Conservation (phyloP, 805 yeast species). For the Martiniozyma abietophila region DNA sequence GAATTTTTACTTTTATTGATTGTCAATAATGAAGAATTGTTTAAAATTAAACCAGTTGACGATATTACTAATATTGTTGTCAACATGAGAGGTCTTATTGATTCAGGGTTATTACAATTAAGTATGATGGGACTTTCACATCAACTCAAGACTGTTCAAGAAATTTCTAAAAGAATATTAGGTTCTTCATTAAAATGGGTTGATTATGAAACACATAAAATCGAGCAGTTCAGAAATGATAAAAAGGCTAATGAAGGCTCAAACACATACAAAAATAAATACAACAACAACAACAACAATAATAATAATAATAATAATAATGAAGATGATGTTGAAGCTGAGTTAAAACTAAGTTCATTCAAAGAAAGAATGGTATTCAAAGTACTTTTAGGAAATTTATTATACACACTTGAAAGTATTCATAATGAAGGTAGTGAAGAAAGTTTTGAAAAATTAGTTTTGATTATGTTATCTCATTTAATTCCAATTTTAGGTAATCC, state of each 20-base stretch:
- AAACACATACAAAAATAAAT: too few relatives aligned
- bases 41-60: constrained; percentile 23
- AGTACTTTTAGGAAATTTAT: constrained; percentile 40
- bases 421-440: constrained; percentile 9
- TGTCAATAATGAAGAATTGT: constrained; percentile 56
- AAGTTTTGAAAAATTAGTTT: constrained; percentile 37
- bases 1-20: constrained; percentile 56
- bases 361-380: constrained; percentile 50
- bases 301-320: constrained; percentile 4
- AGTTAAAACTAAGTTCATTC: constrained; percentile 23
- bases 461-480: constrained; percentile 46
- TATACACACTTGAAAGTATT: constrained; percentile 27
- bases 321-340: not conserved
- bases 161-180: constrained; percentile 34
- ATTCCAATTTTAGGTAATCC: constrained; percentile 57
- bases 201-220: constrained; percentile 15
- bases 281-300: too few relatives aligned
- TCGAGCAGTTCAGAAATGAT: constrained; percentile 9
- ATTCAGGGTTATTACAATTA: constrained; percentile 44
- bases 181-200: constrained; percentile 32
- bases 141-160: constrained; percentile 18
- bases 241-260: constrained; percentile 1
- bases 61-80: constrained; percentile 23
- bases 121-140: constrained; percentile 39
- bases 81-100: constrained; percentile 48